phyloP scores from a whole-genome alignment of 2,329 filamentous ascomycete species.

The Clarireedia sp. region DNA sequence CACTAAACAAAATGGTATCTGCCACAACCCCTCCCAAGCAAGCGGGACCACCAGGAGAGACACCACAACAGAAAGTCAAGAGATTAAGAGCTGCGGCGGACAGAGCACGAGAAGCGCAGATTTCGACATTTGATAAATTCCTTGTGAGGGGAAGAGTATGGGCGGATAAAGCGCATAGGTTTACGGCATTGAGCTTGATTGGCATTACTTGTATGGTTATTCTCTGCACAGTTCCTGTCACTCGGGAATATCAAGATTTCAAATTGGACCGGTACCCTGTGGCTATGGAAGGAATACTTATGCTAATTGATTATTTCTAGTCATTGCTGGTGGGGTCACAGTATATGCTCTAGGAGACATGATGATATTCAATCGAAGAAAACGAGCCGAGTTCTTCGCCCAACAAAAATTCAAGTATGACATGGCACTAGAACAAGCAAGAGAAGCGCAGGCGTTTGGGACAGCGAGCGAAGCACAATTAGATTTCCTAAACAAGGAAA shows the following conservation, averaged over 20 bases:
- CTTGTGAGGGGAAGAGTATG: conserved; percentile 28
- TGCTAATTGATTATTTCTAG: conserved; percentile 30
- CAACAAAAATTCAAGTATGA: conserved; percentile 36
- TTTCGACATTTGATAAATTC: conserved; percentile 27
- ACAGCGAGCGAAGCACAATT: conserved; percentile 41
- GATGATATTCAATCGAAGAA: conserved; percentile 58
- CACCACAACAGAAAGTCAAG: conserved; percentile 30
- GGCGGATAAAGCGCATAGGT: conserved; percentile 31
- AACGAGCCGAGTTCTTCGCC: conserved; percentile 54
- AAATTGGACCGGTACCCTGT: background rate
- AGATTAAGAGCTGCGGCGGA: conserved; percentile 30
- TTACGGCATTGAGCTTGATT: conserved; percentile 30
- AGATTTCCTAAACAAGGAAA: conserved; percentile 47
- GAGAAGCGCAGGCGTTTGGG: conserved; percentile 34
- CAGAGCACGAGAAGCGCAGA: conserved; percentile 26
- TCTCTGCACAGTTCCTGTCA: background rate
- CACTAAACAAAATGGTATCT: conserved; percentile 28
- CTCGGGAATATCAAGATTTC: background rate
- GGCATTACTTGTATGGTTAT: conserved; percentile 26
- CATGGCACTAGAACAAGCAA: conserved; percentile 38
- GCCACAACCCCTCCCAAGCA: conserved; percentile 11
- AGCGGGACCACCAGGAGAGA: conserved; percentile 26
- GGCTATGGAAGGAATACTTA: background rate
- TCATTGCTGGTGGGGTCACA: conserved; percentile 51
- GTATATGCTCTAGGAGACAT: conserved; percentile 59